Conservation (phyloP, 306 rosid species). For the Acacia confusa region DNA sequence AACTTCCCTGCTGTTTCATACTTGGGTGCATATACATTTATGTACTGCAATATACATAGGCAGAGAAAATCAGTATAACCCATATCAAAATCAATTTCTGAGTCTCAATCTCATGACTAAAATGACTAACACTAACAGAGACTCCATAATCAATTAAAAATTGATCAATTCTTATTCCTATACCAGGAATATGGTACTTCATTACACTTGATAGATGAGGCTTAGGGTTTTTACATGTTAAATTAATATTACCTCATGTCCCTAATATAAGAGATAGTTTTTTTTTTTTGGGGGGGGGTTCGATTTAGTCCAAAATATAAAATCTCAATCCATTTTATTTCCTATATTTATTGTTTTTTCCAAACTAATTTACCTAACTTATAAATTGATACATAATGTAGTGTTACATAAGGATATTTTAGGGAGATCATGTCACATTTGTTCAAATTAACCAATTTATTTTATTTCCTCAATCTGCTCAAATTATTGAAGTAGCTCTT, state of each 20-base stretch:
- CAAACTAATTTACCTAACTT: too few species aligned
- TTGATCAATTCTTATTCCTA: not conserved
- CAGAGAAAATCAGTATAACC: conserved; percentile 29
- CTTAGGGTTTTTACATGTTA: not conserved
- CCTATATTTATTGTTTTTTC: too few species aligned
- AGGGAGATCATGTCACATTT: too few species aligned
- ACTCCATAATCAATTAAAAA: not conserved
- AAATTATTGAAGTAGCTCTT: too few species aligned
- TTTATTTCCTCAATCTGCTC: too few species aligned
- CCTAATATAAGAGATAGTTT: too few species aligned
- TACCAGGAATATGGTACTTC: not conserved
- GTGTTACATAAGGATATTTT: too few species aligned
- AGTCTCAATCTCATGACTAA: conserved; percentile 5
- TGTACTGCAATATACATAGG: conserved; percentile 56
- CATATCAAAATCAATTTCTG: not conserved
- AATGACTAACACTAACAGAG: conserved; percentile 7
- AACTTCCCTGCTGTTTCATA: conserved; percentile 87
- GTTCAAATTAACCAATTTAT: too few species aligned
- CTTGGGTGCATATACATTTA: conserved; percentile 75
- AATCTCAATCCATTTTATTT: too few species aligned
- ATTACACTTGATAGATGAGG: not conserved
- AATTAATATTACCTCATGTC: not conserved
- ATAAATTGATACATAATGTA: too few species aligned
- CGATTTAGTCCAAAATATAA: too few species aligned
- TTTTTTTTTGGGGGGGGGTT: too few species aligned